Evolutionary conservation across 345 rosid species (phyloP).

Genomic region (Kernera saxatilis): DNA sequence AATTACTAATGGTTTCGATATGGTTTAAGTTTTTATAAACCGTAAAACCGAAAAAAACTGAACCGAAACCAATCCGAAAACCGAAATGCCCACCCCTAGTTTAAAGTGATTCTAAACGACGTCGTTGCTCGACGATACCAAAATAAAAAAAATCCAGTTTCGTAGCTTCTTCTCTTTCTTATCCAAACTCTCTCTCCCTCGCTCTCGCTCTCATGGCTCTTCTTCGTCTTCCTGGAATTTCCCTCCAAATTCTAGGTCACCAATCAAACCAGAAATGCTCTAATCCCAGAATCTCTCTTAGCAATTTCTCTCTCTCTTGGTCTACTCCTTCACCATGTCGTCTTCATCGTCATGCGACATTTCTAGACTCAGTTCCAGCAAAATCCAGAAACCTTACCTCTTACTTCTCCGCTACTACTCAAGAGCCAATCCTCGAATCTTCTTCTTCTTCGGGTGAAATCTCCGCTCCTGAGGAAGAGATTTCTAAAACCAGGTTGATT

Average conservation of each 20-base stretch:
- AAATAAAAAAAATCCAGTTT: not conserved
- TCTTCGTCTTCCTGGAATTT: slow-evolving; percentile 40
- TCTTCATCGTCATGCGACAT: slow-evolving; percentile 18
- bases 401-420: slow-evolving; percentile 39
- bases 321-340: slow-evolving; percentile 18
- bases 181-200: slow-evolving; percentile 14
- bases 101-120: not conserved
- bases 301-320: slow-evolving; percentile 2
- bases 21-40: no score
- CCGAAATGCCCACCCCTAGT: no score
- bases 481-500: slow-evolving; percentile 50
- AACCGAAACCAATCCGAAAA: no score
- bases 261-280: slow-evolving; percentile 2
- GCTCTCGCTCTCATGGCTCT: slow-evolving; percentile 34
- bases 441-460: not conserved
- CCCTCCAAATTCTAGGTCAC: slow-evolving; percentile 30
- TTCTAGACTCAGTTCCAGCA: not conserved
- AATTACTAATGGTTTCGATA: no score
- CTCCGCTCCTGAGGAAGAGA: slow-evolving; percentile 33
- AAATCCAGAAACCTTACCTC: slow-evolving; percentile 27
- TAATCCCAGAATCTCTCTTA: not conserved
- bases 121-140: not conserved
- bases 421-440: slow-evolving; percentile 34
- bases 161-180: slow-evolving; percentile 16
- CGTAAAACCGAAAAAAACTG: no score